These are phyloP conservation scores for Escovopsis sp. DNA, from an alignment of 2,329 filamentous ascomycete genomes.

Conservation along the genomic window DNA sequence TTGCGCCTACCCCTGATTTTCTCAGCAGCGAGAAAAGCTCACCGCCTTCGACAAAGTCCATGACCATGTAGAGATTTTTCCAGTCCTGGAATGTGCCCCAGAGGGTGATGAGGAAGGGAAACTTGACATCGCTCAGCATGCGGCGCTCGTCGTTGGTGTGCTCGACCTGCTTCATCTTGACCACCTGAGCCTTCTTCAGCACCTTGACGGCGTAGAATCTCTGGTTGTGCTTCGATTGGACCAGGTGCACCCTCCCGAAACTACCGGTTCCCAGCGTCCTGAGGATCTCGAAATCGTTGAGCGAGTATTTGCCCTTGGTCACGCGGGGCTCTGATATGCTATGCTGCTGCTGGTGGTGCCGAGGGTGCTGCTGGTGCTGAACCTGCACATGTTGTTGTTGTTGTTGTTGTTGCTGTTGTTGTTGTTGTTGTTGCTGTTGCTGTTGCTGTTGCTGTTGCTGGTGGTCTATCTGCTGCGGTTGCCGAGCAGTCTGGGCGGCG, in stretches of 20 bases:
- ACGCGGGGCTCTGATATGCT: constrained; percentile 37
- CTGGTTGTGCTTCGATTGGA: constrained; percentile 96
- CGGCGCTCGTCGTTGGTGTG: constrained; percentile 95
- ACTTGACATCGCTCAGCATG: constrained; percentile 94
- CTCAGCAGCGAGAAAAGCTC: constrained; percentile 90
- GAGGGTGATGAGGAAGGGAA: constrained; percentile 91
- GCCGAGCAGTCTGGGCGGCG: constrained; percentile 6
- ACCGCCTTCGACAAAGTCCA: constrained; percentile 98
- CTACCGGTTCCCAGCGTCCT: constrained; percentile 91
- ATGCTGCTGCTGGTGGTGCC: constrained; percentile 18
- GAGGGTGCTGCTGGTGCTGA: constrained; percentile 17
- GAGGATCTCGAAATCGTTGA: constrained; percentile 78
- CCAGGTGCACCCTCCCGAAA: constrained; percentile 90
- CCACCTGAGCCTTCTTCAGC: constrained; percentile 93
- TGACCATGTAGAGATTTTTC: constrained; percentile 98
- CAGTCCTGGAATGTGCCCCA: constrained; percentile 98
- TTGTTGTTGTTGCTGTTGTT: constrained; percentile 11
- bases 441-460: constrained; percentile 21
- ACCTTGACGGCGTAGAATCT: constrained; percentile 98
- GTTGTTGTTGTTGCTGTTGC: constrained; percentile 12
- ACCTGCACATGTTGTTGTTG: constrained; percentile 12
- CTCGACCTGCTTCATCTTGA: constrained; percentile 99
- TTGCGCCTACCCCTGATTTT: constrained; percentile 64
- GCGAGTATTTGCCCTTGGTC: constrained; percentile 94
- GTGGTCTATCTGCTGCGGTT: constrained; percentile 11